Conservation (phyloP, 176 grass and related monocot species). For the Bonia amplexicaulis region DNA sequence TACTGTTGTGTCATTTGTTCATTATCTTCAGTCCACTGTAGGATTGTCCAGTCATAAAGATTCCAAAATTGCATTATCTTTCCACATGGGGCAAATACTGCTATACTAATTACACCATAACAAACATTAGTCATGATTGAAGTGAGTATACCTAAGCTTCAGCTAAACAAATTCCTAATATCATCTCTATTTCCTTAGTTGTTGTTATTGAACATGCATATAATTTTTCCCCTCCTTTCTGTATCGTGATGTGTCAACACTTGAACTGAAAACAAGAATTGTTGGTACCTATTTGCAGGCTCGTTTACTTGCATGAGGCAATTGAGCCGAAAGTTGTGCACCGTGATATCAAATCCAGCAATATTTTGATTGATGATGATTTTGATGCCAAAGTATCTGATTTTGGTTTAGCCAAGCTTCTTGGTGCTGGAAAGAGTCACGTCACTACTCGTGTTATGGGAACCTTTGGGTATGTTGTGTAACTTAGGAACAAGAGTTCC, state of each 20-base stretch:
- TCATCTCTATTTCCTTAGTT: not conserved
- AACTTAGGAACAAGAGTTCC: constrained; percentile 2
- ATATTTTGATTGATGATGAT: constrained; percentile 87
- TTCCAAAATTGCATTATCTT: not conserved
- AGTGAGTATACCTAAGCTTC: not conserved
- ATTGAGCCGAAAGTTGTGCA: constrained; percentile 91
- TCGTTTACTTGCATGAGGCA: constrained; percentile 86
- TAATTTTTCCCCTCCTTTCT: not conserved
- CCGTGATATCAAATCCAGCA: constrained; percentile 86
- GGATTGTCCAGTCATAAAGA: not conserved
- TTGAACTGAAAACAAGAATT: constrained; percentile 17
- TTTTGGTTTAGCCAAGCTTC: constrained; percentile 83
- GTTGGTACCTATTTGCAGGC: constrained; percentile 33
- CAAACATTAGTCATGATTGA: not conserved
- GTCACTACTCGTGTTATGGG: constrained; percentile 91
- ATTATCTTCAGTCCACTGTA: not conserved
- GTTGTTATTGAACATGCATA: not conserved
- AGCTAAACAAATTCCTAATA: constrained; percentile 10
- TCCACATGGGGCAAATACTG: not conserved
- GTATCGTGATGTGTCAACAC: not conserved
- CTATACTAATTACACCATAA: constrained; percentile 5
- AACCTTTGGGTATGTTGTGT: constrained; percentile 73
- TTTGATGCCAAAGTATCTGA: constrained; percentile 85
- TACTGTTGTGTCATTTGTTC: constrained; percentile 3
- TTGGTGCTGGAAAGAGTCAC: constrained; percentile 87